These are phyloP conservation scores for Brachypodium distachyon DNA, from an alignment of 202 grass and related monocot genomes.

Conservation along the genomic window DNA sequence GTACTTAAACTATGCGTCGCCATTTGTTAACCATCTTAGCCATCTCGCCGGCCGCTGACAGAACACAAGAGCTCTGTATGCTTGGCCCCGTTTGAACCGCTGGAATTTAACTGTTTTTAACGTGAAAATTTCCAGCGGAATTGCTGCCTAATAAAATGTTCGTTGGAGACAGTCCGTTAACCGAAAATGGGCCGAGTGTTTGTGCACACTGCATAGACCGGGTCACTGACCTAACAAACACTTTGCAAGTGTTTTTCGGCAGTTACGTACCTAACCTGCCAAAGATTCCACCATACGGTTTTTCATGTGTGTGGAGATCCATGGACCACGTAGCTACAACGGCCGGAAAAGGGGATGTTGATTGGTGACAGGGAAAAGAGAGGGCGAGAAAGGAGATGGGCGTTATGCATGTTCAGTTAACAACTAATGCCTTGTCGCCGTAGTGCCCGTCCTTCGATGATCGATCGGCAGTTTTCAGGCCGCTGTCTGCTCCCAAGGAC, in stretches of 20 bases:
- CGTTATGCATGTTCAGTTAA: not conserved
- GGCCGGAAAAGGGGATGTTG: constrained; percentile 15
- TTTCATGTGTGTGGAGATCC: not conserved
- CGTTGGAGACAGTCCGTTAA: not conserved
- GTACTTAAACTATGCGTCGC: constrained; percentile 1
- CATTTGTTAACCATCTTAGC: constrained; percentile 1
- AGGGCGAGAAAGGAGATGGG: constrained; percentile 12
- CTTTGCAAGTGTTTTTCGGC: not conserved
- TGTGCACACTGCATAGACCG: not conserved
- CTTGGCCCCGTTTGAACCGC: not conserved
- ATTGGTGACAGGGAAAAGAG: not conserved
- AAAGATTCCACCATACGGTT: not conserved
- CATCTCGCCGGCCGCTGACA: not conserved
- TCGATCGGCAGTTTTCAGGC: constrained; percentile 39
- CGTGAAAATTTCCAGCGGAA: not conserved
- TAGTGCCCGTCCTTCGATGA: constrained; percentile 38
- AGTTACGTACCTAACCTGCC: not conserved
- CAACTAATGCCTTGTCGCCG: constrained; percentile 15
- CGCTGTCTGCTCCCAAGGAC: constrained; percentile 29
- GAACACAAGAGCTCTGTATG: not conserved
- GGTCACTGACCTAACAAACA: not conserved
- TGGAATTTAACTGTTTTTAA: not conserved
- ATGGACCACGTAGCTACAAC: constrained; percentile 1
- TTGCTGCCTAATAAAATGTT: too few relatives aligned
- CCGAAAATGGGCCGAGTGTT: not conserved